A percentile compares a stretch with the other conserved stretches of the same genome.
Conservation (phyloP, 306 rosid genomes). For the Clitoria ternatea region DNA sequence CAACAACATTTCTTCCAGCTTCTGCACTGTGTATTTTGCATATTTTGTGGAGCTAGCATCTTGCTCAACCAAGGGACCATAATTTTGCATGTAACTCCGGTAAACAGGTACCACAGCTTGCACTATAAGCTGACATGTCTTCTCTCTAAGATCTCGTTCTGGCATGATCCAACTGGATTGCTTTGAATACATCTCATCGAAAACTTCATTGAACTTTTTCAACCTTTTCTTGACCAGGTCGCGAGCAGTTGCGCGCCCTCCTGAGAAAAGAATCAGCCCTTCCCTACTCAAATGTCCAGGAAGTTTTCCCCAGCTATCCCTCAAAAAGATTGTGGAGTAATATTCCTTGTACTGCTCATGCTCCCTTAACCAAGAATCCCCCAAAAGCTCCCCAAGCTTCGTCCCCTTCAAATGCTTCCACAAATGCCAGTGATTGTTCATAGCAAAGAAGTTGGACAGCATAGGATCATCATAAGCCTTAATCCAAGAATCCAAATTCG, state of each 20-base stretch:
- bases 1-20: constrained; percentile 80
- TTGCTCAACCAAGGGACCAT: constrained; percentile 98
- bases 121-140: constrained; percentile 82
- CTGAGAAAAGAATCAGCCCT: constrained; percentile 91
- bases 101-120: constrained; percentile 96
- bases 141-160: constrained; percentile 84
- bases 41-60: constrained; percentile 78
- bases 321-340: constrained; percentile 57
- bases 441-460: constrained; percentile 69
- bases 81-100: constrained; percentile 98
- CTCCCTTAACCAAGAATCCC: constrained; percentile 60
- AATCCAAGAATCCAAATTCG: constrained; percentile 75
- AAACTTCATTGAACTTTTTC: constrained; percentile 79
- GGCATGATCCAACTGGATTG: constrained; percentile 73
- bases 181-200: constrained; percentile 75
- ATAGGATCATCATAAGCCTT: constrained; percentile 66
- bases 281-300: constrained; percentile 89
- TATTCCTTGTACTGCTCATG: constrained; percentile 85
- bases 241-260: constrained; percentile 99
- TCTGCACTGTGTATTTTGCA: constrained; percentile 79
- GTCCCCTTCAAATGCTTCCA: constrained; percentile 85
- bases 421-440: constrained; percentile 92
- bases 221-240: constrained; percentile 96
- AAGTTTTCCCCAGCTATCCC: constrained; percentile 96
- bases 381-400: constrained; percentile 70